Evolutionary conservation across 495 filamentous ascomycete species (phyloP).

Genomic region (Talaromyces proteolyticus): DNA sequence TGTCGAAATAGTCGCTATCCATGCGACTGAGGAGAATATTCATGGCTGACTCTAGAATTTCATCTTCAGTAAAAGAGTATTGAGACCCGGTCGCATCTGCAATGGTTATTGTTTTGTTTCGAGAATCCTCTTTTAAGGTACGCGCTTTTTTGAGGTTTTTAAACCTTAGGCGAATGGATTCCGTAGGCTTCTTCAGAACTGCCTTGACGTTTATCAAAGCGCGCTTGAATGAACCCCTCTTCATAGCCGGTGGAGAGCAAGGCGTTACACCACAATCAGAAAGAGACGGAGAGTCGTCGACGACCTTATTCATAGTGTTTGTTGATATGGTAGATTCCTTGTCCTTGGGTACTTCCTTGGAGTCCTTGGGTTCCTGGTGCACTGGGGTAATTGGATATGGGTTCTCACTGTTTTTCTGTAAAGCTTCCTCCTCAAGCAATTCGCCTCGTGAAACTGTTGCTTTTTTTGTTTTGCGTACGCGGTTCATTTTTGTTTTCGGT

Average conservation of each 20-base stretch:
- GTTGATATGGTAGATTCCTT: neutral
- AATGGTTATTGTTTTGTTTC: neutral
- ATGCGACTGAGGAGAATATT: neutral
- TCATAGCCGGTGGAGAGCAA: too few species aligned
- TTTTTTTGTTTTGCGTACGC: neutral
- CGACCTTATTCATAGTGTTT: neutral
- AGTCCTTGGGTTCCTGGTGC: neutral
- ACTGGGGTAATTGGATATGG: neutral
- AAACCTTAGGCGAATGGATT: neutral
- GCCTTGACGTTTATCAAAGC: neutral
- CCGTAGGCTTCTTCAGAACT: neutral
- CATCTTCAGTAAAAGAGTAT: constrained; percentile 1
- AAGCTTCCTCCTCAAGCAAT: neutral
- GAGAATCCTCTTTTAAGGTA: neutral
- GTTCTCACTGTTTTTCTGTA: neutral
- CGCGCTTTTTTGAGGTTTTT: neutral
- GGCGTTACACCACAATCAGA: neutral
- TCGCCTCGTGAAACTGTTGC: neutral
- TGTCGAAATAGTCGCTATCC: neutral
- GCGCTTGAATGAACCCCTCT: neutral
- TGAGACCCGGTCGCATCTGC: neutral
- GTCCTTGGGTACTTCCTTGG: neutral
- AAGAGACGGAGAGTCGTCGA: neutral
- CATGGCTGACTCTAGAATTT: neutral
- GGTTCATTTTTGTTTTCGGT: neutral